Conservation (phyloP, 1,139 yeast genomes). For the Pichia terricola region DNA sequence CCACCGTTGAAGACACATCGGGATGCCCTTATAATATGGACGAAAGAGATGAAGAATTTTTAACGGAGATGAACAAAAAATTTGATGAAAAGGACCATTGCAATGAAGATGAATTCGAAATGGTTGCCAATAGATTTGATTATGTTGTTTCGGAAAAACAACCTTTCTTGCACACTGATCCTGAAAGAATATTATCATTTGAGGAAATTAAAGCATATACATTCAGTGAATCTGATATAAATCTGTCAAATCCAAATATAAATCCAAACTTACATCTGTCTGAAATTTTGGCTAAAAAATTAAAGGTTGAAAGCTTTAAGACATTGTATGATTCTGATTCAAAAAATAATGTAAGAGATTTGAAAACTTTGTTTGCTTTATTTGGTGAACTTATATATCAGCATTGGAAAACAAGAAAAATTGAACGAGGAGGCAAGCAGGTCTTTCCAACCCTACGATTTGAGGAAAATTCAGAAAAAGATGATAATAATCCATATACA, state of each 20-base stretch:
- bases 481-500: slow-evolving; percentile 87
- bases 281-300: slow-evolving; percentile 25
- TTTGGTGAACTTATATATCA: slow-evolving; percentile 67
- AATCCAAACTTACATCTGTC: slow-evolving; percentile 15
- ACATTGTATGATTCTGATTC: slow-evolving; percentile 43
- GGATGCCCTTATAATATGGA: slow-evolving; percentile 89
- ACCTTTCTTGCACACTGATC: slow-evolving; percentile 82
- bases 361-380: slow-evolving; percentile 43
- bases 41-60: slow-evolving; percentile 71
- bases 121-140: slow-evolving; percentile 67
- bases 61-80: slow-evolving; percentile 34
- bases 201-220: slow-evolving; percentile 54
- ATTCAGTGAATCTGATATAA: slow-evolving; percentile 24
- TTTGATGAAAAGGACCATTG: slow-evolving; percentile 30
- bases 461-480: slow-evolving; percentile 82
- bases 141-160: slow-evolving; percentile 67
- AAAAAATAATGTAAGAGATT: slow-evolving; percentile 32
- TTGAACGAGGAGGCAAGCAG: slow-evolving; percentile 58
- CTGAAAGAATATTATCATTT: slow-evolving; percentile 60
- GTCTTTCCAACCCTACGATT: slow-evolving; percentile 71
- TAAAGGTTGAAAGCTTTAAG: slow-evolving; percentile 27
- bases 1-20: slow-evolving; percentile 88
- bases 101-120: slow-evolving; percentile 79
- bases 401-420: slow-evolving; percentile 74
- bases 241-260: slow-evolving; percentile 21